A percentile compares a stretch with the other conserved stretches of the same genome.
Evolutionary conservation across 2,329 filamentous ascomycete genomes (phyloP).

Genomic region (Xylariales sp.): DNA sequence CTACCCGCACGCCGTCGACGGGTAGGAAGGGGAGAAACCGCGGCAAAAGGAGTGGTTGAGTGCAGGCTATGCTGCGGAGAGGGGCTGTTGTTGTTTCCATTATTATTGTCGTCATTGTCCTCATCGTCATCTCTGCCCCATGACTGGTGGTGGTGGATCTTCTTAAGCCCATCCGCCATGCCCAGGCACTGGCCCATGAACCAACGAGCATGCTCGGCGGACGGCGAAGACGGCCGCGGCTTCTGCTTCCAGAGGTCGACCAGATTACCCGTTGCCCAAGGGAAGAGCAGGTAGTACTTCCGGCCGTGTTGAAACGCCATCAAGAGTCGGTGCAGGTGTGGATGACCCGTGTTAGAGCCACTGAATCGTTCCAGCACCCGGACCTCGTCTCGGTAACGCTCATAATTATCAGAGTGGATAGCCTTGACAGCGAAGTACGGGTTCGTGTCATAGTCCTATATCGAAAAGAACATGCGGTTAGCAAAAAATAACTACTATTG

Average conservation of each 20-base stretch:
- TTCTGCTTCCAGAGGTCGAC: constrained; percentile 10
- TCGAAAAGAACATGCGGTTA: too few relatives aligned
- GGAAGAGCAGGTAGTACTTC: constrained; percentile 12
- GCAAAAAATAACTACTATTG: too few relatives aligned
- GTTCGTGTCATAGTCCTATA: neutral
- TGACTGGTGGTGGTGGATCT: constrained; percentile 8
- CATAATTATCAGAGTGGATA: constrained; percentile 7
- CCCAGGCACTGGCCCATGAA: constrained; percentile 11
- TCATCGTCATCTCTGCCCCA: constrained; percentile 2
- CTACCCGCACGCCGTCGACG: too few relatives aligned
- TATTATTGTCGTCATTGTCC: too few relatives aligned
- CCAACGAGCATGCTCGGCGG: constrained; percentile 4
- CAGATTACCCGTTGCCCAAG: constrained; percentile 10
- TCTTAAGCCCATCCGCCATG: constrained; percentile 9
- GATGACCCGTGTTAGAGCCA: constrained; percentile 5
- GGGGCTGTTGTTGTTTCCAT: too few relatives aligned
- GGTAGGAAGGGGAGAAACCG: too few relatives aligned
- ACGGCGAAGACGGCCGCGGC: neutral
- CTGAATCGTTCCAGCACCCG: constrained; percentile 9
- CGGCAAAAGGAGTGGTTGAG: too few relatives aligned
- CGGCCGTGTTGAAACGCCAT: constrained; percentile 10
- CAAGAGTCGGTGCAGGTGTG: constrained; percentile 10
- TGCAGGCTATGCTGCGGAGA: too few relatives aligned
- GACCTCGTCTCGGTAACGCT: constrained; percentile 8
- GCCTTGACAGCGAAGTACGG: constrained; percentile 11